phyloP scores from a whole-genome alignment of 1,284 basidiomycete genomes.

The Sanghuangporus sanghuang region DNA sequence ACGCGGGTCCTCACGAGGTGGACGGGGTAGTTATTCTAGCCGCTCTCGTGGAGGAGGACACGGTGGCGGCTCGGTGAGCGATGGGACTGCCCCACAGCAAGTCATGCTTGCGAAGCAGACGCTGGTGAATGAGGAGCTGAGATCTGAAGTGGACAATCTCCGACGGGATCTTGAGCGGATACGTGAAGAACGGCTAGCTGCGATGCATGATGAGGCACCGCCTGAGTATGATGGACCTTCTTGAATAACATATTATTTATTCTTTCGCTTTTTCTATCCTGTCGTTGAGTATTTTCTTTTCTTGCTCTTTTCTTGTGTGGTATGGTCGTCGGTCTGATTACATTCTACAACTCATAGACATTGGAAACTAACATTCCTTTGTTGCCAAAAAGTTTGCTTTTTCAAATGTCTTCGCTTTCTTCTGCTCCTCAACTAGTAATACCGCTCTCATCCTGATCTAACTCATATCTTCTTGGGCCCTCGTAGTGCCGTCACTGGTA shows the following conservation, averaged over 20 bases:
- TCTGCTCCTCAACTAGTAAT: no score
- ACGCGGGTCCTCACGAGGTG: not conserved
- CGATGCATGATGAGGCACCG: not conserved
- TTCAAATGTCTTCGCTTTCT: no score
- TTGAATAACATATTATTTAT: not conserved
- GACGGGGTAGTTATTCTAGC: not conserved
- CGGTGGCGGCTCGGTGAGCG: not conserved
- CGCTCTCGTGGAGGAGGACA: not conserved
- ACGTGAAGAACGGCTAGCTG: slow-evolving; percentile 15
- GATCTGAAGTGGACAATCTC: slow-evolving; percentile 22
- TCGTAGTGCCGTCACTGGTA: no score
- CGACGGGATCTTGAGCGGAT: slow-evolving; percentile 24
- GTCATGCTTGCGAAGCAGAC: slow-evolving; percentile 16
- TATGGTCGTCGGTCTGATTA: no score
- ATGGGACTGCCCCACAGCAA: slow-evolving; percentile 3
- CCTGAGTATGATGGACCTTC: not conserved
- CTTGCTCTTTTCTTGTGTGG: no score
- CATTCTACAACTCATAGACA: no score
- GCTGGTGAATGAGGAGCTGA: slow-evolving; percentile 18
- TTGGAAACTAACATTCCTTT: no score
- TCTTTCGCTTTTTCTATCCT: no score
- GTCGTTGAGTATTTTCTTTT: no score
- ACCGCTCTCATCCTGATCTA: no score
- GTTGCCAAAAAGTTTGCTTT: no score
- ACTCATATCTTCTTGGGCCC: no score